A percentile compares a stretch with the other conserved stretches of the same genome.
phyloP scores from a whole-genome alignment of 1,284 basidiomycete genomes.

The Macrocybe sp. region DNA sequence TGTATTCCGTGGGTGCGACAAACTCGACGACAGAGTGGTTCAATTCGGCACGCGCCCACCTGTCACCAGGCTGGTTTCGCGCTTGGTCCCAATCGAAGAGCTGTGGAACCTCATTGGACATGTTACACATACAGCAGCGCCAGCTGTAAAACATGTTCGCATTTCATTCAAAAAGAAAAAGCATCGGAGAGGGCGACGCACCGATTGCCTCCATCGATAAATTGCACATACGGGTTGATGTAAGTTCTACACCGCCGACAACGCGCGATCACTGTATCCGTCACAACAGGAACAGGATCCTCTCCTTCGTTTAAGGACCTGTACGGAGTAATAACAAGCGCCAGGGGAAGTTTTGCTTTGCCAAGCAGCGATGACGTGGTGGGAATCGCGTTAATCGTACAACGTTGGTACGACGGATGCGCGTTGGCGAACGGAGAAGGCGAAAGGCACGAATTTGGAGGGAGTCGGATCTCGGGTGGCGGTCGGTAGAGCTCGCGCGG shows the following conservation, averaged over 20 bases:
- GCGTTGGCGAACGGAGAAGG: conserved; percentile 80
- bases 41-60: conserved; percentile 92
- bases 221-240: conserved; percentile 98
- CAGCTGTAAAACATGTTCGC: conserved; percentile 45
- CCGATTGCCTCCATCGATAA: conserved; percentile 96
- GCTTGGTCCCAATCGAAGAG: conserved; percentile 98
- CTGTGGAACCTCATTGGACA: conserved; percentile 98
- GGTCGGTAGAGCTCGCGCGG: conserved; percentile 77
- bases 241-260: conserved; percentile 97
- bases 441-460: conserved; percentile 78
- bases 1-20: conserved; percentile 98
- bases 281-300: conserved; percentile 80
- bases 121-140: conserved; percentile 99
- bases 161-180: conserved; percentile 6
- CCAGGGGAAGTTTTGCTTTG: conserved; percentile 94
- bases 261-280: conserved; percentile 95
- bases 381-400: conserved; percentile 90
- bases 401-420: conserved; percentile 90
- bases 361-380: conserved; percentile 87
- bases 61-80: conserved; percentile 91
- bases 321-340: conserved; percentile 90
- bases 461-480: conserved; percentile 88
- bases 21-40: conserved; percentile 95
- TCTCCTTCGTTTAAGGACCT: conserved; percentile 76
- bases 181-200: conserved; percentile 26